phyloP scores from a whole-genome alignment of 2,329 filamentous ascomycete species.

The Didymella pomorum region DNA sequence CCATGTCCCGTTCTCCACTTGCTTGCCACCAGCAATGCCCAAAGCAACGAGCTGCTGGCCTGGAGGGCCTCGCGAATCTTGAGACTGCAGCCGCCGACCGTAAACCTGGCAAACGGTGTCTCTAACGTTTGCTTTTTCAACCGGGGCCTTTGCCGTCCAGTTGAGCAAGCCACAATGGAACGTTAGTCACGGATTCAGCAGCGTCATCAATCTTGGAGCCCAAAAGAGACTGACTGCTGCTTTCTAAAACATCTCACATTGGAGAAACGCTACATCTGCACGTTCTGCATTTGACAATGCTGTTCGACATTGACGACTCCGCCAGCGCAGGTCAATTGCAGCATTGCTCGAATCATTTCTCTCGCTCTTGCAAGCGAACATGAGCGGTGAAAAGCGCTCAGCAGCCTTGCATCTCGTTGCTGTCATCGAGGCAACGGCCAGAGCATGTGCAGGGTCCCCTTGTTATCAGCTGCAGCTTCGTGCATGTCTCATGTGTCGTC shows the following conservation, averaged over 20 bases:
- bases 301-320: slow-evolving; percentile 33
- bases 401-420: slow-evolving; percentile 28
- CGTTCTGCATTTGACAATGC: slow-evolving; percentile 37
- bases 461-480: slow-evolving; percentile 9
- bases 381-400: slow-evolving; percentile 29
- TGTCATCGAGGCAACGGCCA: slow-evolving; percentile 22
- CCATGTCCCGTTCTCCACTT: slow-evolving; percentile 18
- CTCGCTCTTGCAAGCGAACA: slow-evolving; percentile 26
- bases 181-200: slow-evolving; percentile 32
- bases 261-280: slow-evolving; percentile 26
- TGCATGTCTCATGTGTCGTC: slow-evolving; percentile 23
- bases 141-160: slow-evolving; percentile 5
- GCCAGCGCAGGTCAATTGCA: slow-evolving; percentile 17
- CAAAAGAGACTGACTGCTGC: slow-evolving; percentile 19
- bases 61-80: slow-evolving; percentile 26
- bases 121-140: slow-evolving; percentile 28
- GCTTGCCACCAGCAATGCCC: slow-evolving; percentile 22
- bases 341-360: slow-evolving; percentile 27
- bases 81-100: slow-evolving; percentile 33
- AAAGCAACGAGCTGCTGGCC: slow-evolving; percentile 30
- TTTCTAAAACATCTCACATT: slow-evolving; percentile 18
- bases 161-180: slow-evolving; percentile 36
- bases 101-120: slow-evolving; percentile 34
- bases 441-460: slow-evolving; percentile 23
- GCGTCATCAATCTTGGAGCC: slow-evolving; percentile 24